A percentile compares a stretch with the other conserved stretches of the same genome.
phyloP scores from a whole-genome alignment of 2,329 filamentous ascomycete species.

The Trichoderma guizhouense region DNA sequence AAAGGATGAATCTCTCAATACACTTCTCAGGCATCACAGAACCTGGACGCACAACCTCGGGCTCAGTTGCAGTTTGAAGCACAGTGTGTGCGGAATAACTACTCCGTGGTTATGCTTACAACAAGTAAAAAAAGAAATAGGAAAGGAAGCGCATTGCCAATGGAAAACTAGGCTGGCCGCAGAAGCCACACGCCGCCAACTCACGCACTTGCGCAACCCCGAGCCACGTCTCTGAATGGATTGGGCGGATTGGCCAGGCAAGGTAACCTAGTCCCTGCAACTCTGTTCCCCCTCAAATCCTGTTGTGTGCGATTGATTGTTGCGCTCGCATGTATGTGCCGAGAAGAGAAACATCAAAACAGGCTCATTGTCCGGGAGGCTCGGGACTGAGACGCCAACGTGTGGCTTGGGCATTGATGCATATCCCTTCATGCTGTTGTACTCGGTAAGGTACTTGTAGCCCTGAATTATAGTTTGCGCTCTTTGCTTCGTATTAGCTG shows the following conservation, averaged over 20 bases:
- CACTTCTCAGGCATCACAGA: background rate
- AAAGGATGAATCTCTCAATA: background rate
- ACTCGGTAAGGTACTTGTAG: background rate
- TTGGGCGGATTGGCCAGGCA: background rate
- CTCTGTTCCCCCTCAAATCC: background rate
- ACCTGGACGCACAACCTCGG: background rate
- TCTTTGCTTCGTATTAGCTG: background rate
- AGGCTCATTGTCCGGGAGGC: background rate
- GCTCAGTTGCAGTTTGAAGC: background rate
- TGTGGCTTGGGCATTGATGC: conserved; percentile 1
- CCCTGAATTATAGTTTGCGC: background rate
- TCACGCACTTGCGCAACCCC: background rate
- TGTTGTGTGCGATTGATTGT: background rate
- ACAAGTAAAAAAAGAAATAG: background rate
- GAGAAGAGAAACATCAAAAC: background rate
- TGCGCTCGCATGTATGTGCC: background rate
- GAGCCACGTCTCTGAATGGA: background rate
- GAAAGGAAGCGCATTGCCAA: background rate
- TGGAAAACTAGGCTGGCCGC: background rate
- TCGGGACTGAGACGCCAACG: background rate
- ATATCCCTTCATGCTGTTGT: background rate
- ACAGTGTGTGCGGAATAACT: background rate
- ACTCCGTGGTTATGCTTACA: background rate
- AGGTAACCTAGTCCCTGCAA: background rate
- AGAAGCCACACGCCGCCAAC: background rate